phyloP scores from a whole-genome alignment of 1,139 yeast genomes.

The Chernovozyma sophiae-reginae region DNA sequence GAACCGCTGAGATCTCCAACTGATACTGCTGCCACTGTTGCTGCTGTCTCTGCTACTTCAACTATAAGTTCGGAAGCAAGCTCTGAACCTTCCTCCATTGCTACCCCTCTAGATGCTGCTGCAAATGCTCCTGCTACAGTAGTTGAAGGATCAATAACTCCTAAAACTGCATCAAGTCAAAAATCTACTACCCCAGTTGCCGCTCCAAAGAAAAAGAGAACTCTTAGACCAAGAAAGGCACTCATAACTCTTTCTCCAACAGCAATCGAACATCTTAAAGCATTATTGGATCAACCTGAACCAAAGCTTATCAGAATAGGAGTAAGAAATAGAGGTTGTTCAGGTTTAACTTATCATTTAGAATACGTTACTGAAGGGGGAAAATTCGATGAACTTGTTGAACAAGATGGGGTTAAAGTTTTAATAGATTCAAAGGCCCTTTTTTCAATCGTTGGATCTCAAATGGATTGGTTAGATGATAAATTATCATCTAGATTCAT shows the following conservation, averaged over 20 bases:
- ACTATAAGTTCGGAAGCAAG: too few relatives aligned
- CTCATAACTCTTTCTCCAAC: constrained; percentile 72
- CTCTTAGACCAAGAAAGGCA: constrained; percentile 78
- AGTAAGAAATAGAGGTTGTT: constrained; percentile 94
- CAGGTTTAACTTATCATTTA: constrained; percentile 86
- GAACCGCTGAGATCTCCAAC: too few relatives aligned
- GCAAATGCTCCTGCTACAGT: too few relatives aligned
- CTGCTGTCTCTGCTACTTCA: too few relatives aligned
- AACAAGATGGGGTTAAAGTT: constrained; percentile 90
- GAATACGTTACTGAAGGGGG: constrained; percentile 89
- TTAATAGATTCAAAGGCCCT: constrained; percentile 93
- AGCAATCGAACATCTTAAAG: constrained; percentile 69
- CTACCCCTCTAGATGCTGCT: too few relatives aligned
- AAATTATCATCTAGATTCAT: constrained; percentile 85
- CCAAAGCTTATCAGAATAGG: constrained; percentile 91
- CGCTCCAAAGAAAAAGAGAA: constrained; percentile 50
- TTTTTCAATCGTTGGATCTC: constrained; percentile 92
- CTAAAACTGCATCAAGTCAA: too few relatives aligned
- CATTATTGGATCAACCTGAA: constrained; percentile 69
- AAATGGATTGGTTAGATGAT: constrained; percentile 98
- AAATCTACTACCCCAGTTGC: constrained; percentile 4
- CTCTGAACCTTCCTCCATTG: too few relatives aligned
- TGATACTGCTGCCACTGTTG: too few relatives aligned
- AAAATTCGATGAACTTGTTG: constrained; percentile 88
- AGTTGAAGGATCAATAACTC: too few relatives aligned